Evolutionary conservation across 805 yeast species (phyloP).

Genomic region (Maudiozyma saulgeensis): DNA sequence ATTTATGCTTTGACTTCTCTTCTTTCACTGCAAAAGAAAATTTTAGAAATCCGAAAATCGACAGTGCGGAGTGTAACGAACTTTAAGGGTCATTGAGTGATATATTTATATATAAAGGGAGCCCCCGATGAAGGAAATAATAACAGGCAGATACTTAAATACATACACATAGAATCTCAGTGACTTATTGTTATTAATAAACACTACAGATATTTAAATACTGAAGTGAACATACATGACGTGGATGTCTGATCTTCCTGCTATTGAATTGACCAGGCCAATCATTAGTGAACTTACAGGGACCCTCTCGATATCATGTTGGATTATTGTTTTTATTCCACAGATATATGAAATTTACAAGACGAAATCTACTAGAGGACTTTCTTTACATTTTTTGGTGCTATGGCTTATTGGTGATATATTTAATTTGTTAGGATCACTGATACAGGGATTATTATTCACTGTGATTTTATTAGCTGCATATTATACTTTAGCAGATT

Average conservation of each 20-base stretch:
- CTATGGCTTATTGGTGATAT: constrained; percentile 92
- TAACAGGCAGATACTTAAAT: no score
- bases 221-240: background rate
- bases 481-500: constrained; percentile 86
- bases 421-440: constrained; percentile 85
- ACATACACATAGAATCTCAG: no score
- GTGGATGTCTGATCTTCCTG: constrained; percentile 15
- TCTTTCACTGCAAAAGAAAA: no score
- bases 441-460: constrained; percentile 81
- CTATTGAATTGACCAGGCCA: constrained; percentile 54
- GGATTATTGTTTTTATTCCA: constrained; percentile 97
- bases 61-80: no score
- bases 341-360: constrained; percentile 87
- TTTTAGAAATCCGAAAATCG: no score
- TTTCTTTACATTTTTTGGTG: constrained; percentile 75
- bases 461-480: constrained; percentile 90
- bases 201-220: background rate
- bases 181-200: background rate
- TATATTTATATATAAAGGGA: no score
- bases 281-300: constrained; percentile 64
- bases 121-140: no score
- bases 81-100: no score
- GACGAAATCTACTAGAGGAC: constrained; percentile 81
- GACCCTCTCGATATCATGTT: constrained; percentile 88
- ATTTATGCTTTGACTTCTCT: no score